Conservation (phyloP, 148 eudicot species). For the Bassia scoparia region DNA sequence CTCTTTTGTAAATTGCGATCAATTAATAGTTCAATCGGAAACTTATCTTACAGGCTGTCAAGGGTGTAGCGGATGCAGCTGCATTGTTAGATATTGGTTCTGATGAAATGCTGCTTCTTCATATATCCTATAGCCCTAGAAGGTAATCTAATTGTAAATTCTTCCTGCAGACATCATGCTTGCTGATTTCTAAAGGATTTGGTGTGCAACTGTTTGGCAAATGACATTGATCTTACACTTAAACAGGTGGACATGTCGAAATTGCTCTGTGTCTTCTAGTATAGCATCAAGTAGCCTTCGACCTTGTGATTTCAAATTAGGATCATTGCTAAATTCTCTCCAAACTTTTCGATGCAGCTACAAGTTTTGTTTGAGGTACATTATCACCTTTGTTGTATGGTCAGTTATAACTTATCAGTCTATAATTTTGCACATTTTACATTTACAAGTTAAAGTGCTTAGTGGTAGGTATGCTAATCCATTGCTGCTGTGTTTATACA, state of each 20-base stretch:
- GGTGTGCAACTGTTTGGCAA: not conserved
- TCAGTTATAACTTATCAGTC: conserved; percentile 2
- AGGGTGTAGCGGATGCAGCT: conserved; percentile 75
- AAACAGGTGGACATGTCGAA: conserved; percentile 85
- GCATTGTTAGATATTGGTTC: conserved; percentile 41
- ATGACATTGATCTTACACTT: conserved; percentile 2
- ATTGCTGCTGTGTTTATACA: not conserved
- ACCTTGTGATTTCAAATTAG: conserved; percentile 95
- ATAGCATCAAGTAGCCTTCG: conserved; percentile 76
- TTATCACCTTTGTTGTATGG: not conserved
- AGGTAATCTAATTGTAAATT: conserved; percentile 43
- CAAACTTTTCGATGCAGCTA: conserved; percentile 72
- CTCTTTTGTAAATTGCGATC: conserved; percentile 3
- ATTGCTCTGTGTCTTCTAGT: conserved; percentile 67
- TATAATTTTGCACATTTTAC: not conserved
- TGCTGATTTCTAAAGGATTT: not conserved
- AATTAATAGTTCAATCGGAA: not conserved
- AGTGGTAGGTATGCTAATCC: not conserved
- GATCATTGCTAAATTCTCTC: conserved; percentile 62
- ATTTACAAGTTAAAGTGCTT: not conserved
- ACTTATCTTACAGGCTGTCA: conserved; percentile 52
- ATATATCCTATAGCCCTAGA: conserved; percentile 83
- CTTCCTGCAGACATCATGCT: not conserved
- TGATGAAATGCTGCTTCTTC: conserved; percentile 79
- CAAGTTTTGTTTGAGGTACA: conserved; percentile 69